A percentile compares a stretch with the other conserved stretches of the same genome.
These are phyloP conservation scores for Cryptococcus wingfieldii DNA, from an alignment of 1,284 basidiomycete species.

Conservation along the genomic window DNA sequence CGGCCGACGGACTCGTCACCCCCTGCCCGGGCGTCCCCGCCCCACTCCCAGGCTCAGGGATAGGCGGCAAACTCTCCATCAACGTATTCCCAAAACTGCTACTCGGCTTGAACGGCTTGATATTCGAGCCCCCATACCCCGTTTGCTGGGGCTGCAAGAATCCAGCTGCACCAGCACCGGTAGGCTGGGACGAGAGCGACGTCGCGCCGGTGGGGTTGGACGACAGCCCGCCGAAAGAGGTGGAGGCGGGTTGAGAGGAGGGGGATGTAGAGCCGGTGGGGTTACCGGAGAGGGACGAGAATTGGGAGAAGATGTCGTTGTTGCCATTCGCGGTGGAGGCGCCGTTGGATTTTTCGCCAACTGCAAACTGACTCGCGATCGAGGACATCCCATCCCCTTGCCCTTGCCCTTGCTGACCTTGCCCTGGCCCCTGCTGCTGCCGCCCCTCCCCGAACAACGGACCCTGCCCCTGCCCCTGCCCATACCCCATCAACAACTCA, in stretches of 20 bases:
- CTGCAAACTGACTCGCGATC: slow-evolving; percentile 42
- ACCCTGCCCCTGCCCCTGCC: not conserved
- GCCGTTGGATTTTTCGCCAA: slow-evolving; percentile 14
- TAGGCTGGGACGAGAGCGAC: slow-evolving; percentile 14
- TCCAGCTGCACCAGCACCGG: slow-evolving; percentile 12
- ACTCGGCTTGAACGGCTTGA: slow-evolving; percentile 88
- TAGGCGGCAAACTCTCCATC: slow-evolving; percentile 68
- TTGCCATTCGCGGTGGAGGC: not conserved
- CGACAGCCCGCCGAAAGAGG: slow-evolving; percentile 12
- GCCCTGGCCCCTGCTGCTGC: slow-evolving; percentile 8
- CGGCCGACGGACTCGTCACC: not conserved
- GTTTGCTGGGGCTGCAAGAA: slow-evolving; percentile 69
- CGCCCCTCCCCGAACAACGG: no score
- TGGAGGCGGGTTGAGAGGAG: slow-evolving; percentile 11
- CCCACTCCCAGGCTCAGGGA: slow-evolving; percentile 21
- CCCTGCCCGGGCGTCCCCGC: not conserved
- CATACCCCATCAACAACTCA: slow-evolving; percentile 63
- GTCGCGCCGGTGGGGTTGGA: slow-evolving; percentile 12
- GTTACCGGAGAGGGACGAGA: slow-evolving; percentile 11
- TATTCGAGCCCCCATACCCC: slow-evolving; percentile 62
- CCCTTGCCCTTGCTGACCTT: slow-evolving; percentile 8
- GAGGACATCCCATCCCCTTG: slow-evolving; percentile 34
- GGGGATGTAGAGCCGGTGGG: slow-evolving; percentile 13
- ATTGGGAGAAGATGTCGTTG: slow-evolving; percentile 3
- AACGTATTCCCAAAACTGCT: slow-evolving; percentile 80